Base-by-base conservation (phyloP, 768 basidiomycete genomes). In the Auriculariales sp. region DNA sequence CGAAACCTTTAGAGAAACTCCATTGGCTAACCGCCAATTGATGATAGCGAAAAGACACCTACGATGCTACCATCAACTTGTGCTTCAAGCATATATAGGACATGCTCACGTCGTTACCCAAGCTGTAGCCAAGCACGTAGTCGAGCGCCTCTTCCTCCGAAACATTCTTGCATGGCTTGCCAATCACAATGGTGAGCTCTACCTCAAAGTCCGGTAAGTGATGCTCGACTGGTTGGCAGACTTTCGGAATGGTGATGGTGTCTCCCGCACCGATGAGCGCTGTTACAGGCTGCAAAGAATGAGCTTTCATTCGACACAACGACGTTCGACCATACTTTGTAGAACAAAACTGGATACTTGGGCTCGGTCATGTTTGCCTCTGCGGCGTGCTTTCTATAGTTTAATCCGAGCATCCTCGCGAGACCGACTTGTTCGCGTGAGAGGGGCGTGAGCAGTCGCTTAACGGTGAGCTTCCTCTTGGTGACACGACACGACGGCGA, bases 1-100 rank as follows among this genome's bases (percentile, higher is more conserved):
- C 89, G 56, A 89, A 93, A 34, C 81, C 73, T 63, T 93, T 93
- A 25, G 86, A 88, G 64, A 88, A 91, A 28, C 75, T 70, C 89
- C 90, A 93, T 56, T 93, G 90, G 0, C 82, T 81, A 9, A 81
- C 79, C 3, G 77, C 76, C 65, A 84, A 67, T 61, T 92, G 90
- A 57, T 83, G 80, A 54, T 81, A 78, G 34, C 90, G 76, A 74
- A 90, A 89, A 3, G 87, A 89, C 2, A 85, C 73, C 81, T 83
- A 53, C 12, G 12, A 28, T 22, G 24, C 3, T 35, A 28, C 35
- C 29, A n/a, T n/a, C n/a, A n/a, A n/a, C n/a, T n/a, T n/a, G n/a
- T n/a, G n/a, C n/a, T n/a, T n/a, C n/a, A n/a, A n/a, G n/a, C n/a
- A n/a, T n/a, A n/a, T n/a, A n/a, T n/a, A n/a, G n/a, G 2, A 53